Evolutionary conservation across 257 asterid genomes (phyloP).

Genomic region (Ajuga chamaepitys): DNA sequence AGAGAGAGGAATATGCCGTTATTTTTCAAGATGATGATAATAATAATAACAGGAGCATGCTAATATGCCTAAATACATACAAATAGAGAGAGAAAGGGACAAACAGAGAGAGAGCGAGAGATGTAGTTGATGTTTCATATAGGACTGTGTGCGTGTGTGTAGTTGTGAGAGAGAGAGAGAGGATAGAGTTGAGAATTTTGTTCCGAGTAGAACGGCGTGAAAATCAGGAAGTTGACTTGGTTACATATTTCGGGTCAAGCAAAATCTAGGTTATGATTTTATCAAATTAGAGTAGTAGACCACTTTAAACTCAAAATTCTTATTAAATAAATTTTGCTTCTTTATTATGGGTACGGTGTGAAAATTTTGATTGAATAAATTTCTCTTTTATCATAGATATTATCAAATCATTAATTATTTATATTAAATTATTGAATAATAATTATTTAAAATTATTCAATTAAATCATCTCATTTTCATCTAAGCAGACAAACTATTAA

Average conservation of each 20-base stretch:
- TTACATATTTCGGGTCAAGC: conserved; percentile 5
- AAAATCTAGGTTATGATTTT: conserved; percentile 6
- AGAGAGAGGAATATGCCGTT: conserved; percentile 34
- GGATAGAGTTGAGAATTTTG: conserved; percentile 7
- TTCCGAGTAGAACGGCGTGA: conserved; percentile 23
- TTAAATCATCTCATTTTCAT: no score
- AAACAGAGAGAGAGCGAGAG: not conserved
- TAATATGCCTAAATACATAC: not conserved
- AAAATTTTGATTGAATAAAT: no score
- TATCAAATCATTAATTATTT: no score
- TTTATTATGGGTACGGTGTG: no score
- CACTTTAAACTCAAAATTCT: no score
- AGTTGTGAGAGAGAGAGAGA: not conserved
- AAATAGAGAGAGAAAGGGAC: conserved; percentile 10
- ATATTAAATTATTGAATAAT: no score
- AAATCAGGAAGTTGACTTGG: conserved; percentile 30
- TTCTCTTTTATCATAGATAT: no score
- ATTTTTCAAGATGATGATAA: conserved; percentile 23
- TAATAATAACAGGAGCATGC: conserved; percentile 23
- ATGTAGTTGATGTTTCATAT: conserved; percentile 10
- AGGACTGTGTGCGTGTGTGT: conserved; percentile 13
- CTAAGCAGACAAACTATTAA: no score
- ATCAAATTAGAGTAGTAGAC: no score
- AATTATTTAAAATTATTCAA: no score
- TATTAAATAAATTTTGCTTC: no score